These are phyloP conservation scores for Talaromyces thailandensis DNA, from an alignment of 495 filamentous ascomycete genomes.

Conservation along the genomic window DNA sequence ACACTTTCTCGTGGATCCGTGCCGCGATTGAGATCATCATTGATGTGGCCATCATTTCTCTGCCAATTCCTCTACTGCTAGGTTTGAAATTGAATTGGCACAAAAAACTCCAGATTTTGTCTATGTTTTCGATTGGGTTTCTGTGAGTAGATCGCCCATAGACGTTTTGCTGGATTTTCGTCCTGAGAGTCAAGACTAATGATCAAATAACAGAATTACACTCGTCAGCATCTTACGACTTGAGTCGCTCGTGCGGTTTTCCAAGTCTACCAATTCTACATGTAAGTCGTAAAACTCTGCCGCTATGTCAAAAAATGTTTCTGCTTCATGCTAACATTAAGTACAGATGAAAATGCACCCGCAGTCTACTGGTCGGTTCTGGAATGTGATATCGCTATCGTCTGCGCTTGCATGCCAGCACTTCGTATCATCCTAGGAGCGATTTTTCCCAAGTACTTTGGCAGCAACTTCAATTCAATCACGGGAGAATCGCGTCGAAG, in stretches of 20 bases:
- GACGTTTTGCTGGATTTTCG: background rate
- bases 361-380: slow-evolving; percentile 37
- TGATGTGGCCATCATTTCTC: slow-evolving; percentile 15
- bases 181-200: background rate
- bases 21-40: slow-evolving; percentile 17
- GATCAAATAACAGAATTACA: slow-evolving; percentile 17
- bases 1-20: slow-evolving; percentile 13
- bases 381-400: slow-evolving; percentile 38
- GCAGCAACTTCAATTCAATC: slow-evolving; percentile 4
- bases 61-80: slow-evolving; percentile 36
- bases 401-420: slow-evolving; percentile 37
- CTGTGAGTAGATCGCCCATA: slow-evolving; percentile 29
- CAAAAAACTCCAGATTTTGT: slow-evolving; percentile 39
- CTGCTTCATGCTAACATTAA: background rate
- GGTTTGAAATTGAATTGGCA: slow-evolving; percentile 29
- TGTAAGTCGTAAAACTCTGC: slow-evolving; percentile 13
- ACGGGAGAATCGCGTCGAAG: background rate
- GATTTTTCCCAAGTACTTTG: slow-evolving; percentile 12
- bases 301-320: background rate
- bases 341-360: slow-evolving; percentile 25
- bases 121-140: slow-evolving; percentile 46
- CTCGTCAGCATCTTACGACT: slow-evolving; percentile 32
- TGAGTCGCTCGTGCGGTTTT: slow-evolving; percentile 24
- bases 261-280: slow-evolving; percentile 19
- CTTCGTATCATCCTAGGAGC: slow-evolving; percentile 12